Evolutionary conservation across 2,329 filamentous ascomycete genomes (phyloP).

Genomic region (Lachnum nothofagi): DNA sequence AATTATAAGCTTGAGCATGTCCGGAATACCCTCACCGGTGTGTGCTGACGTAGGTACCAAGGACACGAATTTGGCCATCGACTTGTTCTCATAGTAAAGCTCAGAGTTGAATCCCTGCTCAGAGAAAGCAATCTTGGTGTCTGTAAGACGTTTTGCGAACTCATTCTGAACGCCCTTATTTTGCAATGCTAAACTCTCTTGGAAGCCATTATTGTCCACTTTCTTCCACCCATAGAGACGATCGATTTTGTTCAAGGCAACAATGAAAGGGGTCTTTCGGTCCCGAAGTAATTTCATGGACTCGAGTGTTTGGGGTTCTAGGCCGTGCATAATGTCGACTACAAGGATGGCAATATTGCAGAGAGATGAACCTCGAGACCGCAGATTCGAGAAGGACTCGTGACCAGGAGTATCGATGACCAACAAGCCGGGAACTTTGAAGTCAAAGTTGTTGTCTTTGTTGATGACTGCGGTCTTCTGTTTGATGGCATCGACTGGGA

Average conservation of each 20-base stretch:
- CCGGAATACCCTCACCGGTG: conserved; percentile 97
- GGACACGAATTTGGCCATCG: conserved; percentile 90
- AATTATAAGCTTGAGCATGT: conserved; percentile 94
- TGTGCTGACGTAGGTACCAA: conserved; percentile 94
- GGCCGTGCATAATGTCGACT: conserved; percentile 99
- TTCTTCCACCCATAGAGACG: conserved; percentile 99
- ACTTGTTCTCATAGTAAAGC: conserved; percentile 96
- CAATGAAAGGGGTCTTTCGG: conserved; percentile 94
- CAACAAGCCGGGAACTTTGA: conserved; percentile 94
- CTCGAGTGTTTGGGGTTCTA: conserved; percentile 94
- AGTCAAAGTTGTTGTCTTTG: conserved; percentile 80
- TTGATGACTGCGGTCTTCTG: conserved; percentile 95
- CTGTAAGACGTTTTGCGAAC: conserved; percentile 82
- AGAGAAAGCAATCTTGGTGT: conserved; percentile 88
- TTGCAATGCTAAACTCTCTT: conserved; percentile 83
- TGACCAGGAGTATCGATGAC: conserved; percentile 98
- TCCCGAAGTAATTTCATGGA: conserved; percentile 93
- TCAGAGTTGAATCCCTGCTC: conserved; percentile 98
- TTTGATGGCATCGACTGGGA: conserved; percentile 86
- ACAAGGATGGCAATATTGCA: conserved; percentile 99
- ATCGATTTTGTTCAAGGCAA: conserved; percentile 99
- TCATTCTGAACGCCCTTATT: conserved; percentile 91
- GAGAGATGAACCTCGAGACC: conserved; percentile 92
- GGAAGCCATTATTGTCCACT: conserved; percentile 97
- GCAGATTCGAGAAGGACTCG: conserved; percentile 99